phyloP scores from a whole-genome alignment of 192 early-diverging fungal species.

The Thamnidium elegans region DNA sequence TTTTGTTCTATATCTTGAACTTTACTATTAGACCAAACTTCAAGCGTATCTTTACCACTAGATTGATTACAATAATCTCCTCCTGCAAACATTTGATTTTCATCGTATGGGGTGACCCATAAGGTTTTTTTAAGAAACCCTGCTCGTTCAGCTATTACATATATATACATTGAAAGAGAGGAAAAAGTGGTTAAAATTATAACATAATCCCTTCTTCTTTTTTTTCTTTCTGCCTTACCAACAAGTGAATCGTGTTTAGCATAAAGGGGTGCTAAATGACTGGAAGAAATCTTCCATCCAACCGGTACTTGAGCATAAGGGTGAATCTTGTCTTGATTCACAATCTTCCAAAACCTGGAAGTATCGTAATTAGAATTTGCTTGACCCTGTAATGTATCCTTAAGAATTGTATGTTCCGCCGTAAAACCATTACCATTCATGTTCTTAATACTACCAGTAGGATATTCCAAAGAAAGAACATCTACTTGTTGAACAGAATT shows the following conservation, averaged over 20 bases:
- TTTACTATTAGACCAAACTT: constrained; percentile 25
- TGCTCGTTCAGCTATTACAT: constrained; percentile 18
- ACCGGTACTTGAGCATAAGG: constrained; percentile 35
- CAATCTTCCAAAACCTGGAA: constrained; percentile 37
- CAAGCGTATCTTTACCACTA: constrained; percentile 21
- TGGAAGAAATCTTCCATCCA: constrained; percentile 29
- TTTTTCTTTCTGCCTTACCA: no score
- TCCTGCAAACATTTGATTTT: constrained; percentile 38
- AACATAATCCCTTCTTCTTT: no score
- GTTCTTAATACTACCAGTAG: constrained; percentile 35
- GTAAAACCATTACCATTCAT: constrained; percentile 34
- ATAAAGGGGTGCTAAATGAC: constrained; percentile 25
- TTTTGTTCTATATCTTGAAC: constrained; percentile 21
- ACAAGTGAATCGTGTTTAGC: constrained; percentile 38
- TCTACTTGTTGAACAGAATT: constrained; percentile 35
- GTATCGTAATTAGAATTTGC: constrained; percentile 17
- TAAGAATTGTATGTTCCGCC: constrained; percentile 19
- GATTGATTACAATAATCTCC: constrained; percentile 42
- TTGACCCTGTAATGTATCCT: constrained; percentile 30
- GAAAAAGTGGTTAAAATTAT: no score
- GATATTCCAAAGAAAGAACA: constrained; percentile 14
- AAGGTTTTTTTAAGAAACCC: constrained; percentile 37
- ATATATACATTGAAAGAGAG: no score
- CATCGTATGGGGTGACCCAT: constrained; percentile 40
- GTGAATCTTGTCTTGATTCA: constrained; percentile 30